Evolutionary conservation across 345 rosid genomes (phyloP).

Genomic region (Dipteronia dyeriana): DNA sequence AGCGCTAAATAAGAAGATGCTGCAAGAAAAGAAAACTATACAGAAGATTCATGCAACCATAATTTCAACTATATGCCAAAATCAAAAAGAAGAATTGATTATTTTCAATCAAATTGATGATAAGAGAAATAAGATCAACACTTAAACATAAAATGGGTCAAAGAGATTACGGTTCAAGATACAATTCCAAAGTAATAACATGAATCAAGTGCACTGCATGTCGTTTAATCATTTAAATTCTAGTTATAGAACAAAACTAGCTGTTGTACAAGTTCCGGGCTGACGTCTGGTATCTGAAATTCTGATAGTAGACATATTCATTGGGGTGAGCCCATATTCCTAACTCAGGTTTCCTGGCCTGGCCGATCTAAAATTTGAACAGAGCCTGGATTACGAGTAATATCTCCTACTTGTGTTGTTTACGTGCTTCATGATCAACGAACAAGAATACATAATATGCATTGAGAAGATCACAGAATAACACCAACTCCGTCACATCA

Average conservation of each 20-base stretch:
- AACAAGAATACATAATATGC: not conserved
- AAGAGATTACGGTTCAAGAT: not conserved
- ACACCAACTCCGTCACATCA: not conserved
- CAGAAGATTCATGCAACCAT: not conserved
- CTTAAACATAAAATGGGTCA: not conserved
- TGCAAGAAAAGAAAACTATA: not conserved
- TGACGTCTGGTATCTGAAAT: not conserved
- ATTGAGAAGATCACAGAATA: not conserved
- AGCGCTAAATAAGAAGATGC: not conserved
- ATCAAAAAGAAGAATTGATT: not conserved
- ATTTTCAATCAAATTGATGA: not conserved
- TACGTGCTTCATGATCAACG: not conserved
- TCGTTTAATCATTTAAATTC: not conserved
- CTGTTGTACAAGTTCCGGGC: not conserved
- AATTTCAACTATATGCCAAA: not conserved
- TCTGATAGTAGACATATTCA: not conserved
- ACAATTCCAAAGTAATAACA: not conserved
- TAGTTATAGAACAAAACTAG: not conserved
- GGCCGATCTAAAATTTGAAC: not conserved
- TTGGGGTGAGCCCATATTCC: not conserved
- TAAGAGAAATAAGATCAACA: not conserved
- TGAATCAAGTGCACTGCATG: not conserved
- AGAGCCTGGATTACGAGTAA: not conserved
- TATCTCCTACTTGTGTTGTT: not conserved
- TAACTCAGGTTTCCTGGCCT: not conserved